These are phyloP conservation scores for Penicillium lividum DNA, from an alignment of 495 filamentous ascomycete genomes.

Conservation along the genomic window DNA sequence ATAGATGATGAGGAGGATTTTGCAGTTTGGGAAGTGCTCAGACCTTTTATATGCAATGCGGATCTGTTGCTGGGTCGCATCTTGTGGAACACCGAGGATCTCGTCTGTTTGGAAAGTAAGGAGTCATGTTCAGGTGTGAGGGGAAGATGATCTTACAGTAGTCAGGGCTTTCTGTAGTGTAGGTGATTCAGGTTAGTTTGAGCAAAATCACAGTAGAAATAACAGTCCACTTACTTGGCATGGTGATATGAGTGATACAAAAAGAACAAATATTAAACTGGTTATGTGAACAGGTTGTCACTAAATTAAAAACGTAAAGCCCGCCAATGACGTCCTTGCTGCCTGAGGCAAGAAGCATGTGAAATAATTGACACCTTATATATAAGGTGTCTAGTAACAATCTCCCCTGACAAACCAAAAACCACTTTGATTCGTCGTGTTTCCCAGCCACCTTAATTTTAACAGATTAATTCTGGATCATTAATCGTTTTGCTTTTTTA, in stretches of 20 bases:
- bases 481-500: not conserved
- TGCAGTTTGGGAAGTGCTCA: not conserved
- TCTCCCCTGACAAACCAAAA: not conserved
- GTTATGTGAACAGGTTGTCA: not conserved
- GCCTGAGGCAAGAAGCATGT: slow-evolving; percentile 5
- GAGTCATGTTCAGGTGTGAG: not conserved
- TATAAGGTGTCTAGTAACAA: slow-evolving; percentile 1
- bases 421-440: not conserved
- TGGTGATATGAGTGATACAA: slow-evolving; percentile 11
- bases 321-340: slow-evolving; percentile 23
- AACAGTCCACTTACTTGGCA: slow-evolving; percentile 25
- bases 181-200: slow-evolving; percentile 7
- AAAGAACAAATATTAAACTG: not conserved
- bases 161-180: slow-evolving; percentile 16
- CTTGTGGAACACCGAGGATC: slow-evolving; percentile 71
- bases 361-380: not conserved
- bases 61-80: slow-evolving; percentile 79
- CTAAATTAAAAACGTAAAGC: not conserved
- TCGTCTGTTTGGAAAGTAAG: slow-evolving; percentile 44
- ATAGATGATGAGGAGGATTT: not conserved
- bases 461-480: too few relatives aligned
- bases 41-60: slow-evolving; percentile 94
- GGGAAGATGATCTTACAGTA: slow-evolving; percentile 22
- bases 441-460: slow-evolving; percentile 16
- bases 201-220: not conserved